These are phyloP conservation scores for Saccharomycopsis synnaedendra DNA, from an alignment of 805 yeast genomes.

Conservation along the genomic window DNA sequence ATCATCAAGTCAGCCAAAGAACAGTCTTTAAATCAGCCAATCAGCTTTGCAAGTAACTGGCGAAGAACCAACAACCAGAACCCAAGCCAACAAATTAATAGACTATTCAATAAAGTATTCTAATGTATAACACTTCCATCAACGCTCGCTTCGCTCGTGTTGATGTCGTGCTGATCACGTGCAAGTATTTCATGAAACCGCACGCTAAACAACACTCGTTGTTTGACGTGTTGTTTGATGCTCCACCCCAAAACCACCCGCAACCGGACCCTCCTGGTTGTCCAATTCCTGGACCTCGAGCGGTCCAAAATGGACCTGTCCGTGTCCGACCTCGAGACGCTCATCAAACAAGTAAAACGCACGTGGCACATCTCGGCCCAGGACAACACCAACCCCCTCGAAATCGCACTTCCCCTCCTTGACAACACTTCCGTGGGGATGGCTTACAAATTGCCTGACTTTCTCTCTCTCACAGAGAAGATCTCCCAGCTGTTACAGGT, in stretches of 20 bases:
- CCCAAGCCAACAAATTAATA: too few species aligned
- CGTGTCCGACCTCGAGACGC: constrained; percentile 7
- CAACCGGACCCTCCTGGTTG: constrained; percentile 14
- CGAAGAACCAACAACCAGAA: too few species aligned
- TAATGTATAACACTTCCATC: too few species aligned
- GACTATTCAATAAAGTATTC: too few species aligned
- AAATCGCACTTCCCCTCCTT: constrained; percentile 68
- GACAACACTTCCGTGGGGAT: constrained; percentile 89
- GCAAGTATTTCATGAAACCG: too few species aligned
- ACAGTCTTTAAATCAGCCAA: too few species aligned
- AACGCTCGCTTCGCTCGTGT: too few species aligned
- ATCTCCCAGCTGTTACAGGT: constrained; percentile 47
- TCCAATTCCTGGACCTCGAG: constrained; percentile 15
- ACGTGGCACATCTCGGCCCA: constrained; percentile 40
- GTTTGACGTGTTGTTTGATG: too few species aligned
- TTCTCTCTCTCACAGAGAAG: constrained; percentile 44
- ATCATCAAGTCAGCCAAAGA: too few species aligned
- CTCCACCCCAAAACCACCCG: neutral
- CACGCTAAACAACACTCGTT: too few species aligned
- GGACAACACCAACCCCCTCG: constrained; percentile 62
- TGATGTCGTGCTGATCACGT: too few species aligned
- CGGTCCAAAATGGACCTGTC: constrained; percentile 15
- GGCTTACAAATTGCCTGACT: constrained; percentile 62
- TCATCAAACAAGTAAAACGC: constrained; percentile 23
- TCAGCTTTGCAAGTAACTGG: too few species aligned